Base-by-base conservation (phyloP, 345 rosid species). In the Hirschfeldia incana region DNA sequence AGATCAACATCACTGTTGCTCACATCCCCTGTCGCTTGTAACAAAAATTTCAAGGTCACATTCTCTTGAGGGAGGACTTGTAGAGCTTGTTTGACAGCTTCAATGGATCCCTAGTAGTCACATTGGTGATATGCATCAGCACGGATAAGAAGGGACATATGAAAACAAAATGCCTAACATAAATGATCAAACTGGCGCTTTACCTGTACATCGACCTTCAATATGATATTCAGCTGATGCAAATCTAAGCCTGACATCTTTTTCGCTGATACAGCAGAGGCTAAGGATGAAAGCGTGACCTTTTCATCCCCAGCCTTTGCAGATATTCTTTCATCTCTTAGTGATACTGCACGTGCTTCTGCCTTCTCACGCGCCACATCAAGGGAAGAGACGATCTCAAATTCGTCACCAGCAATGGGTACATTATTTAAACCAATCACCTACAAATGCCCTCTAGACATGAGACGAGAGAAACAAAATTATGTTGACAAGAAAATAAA, bases 181-280 rank as follows among this genome's bases (percentile, higher is more conserved):
- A 6, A 29, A 21, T 64, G 64, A 53, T 65, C 72, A 75, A 21
- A 21, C 21, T 32, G 77, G 67, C 57, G 59, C 4, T 27, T 72
- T 84, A 95, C 98, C 98, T 95, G 99, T 76, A 95, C 86, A 76
- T 95, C 99, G 15, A 95, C 98, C 86, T 95, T 95, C 89, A 93
- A 63, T 70, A 95, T 87, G 73, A 93, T 84, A 88, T 93, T 95
- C 72, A 95, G 87, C 85, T 89, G 97, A 85, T 95, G 99, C 88
- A 95, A 88, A 84, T 91, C 98, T 75, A 95, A 55, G 75, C 99
- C 99, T 74, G 97, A 87, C 82, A 85, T 85, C 85, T 85, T 93
- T 79, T 96, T 88, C 3, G 91, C 76, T 74, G 97, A 89, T 78
- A 90, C 89, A 59, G 98, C 97, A 67, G 98, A 93, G 76, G 97